Evolutionary conservation across 768 basidiomycete genomes (phyloP), one percentile per base, ranked within the genome.

Genomic region (Phlegmacium glaucopus): DNA sequence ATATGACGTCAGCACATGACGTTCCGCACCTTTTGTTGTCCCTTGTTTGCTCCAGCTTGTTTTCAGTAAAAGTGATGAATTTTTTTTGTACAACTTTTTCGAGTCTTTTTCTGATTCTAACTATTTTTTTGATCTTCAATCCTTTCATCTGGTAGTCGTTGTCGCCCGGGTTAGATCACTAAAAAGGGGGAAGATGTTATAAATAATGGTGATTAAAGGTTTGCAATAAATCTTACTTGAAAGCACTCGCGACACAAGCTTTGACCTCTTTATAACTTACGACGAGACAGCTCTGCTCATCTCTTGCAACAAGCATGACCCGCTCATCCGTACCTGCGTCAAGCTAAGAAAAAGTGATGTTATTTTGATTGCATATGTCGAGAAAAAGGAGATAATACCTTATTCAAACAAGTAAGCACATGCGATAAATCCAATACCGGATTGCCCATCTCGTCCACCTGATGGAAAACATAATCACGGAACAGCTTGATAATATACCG

Each of bases 401-500:
- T 99, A 76, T 94, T 98, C 54, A 99, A 70, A 60, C 90, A 93
- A 2, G 86, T 81, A 17, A 99, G 70, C 9, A 99, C 94, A 68
- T 98, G 94, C 0, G 85, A 80, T 50, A 99, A 68, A 61, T 94
- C 94, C 47, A 97, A 75, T 13, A 96, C 82, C 0, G 96, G 94
- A 44, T 87, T 83, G 9, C 92, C 90, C 54, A 81, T 77, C 60
- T 93, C 90, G 54, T 96, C 94, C 35, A 96, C 87, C 65, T 96
- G 94, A 62, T 99, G 96, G 67, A 99, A 99, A 18, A 99, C 94
- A 57, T 90, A 94, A 66, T 99, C 96, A 13, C 96, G 80, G 78
- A 99, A 98, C 39, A 99, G 79, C 74, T 96, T 97, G 74, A 99
- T 80, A 62, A 98, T 92, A 64, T 99, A 99, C 51, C 95, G 75